A percentile compares a stretch with the other conserved stretches of the same genome.
Conservation (phyloP, 75 land plant species). For the Pseudotsuga menziesii region DNA sequence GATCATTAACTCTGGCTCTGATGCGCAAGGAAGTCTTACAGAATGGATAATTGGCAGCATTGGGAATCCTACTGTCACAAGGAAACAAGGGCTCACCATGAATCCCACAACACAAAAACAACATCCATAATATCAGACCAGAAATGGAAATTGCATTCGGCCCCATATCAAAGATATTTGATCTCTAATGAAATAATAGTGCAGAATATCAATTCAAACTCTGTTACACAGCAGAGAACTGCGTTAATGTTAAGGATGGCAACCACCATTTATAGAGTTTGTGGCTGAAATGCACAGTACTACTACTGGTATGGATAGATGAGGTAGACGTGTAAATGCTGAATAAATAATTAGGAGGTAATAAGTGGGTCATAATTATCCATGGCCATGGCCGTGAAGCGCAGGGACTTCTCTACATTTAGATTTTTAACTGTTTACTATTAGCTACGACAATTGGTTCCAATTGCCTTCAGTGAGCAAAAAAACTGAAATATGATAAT, state of each 20-base stretch:
- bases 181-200: not conserved
- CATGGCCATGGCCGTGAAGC: no score
- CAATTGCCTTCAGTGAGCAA: no score
- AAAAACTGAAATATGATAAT: no score
- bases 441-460: no score
- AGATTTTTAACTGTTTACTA: no score
- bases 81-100: slow-evolving; percentile 37
- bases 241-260: not conserved
- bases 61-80: slow-evolving; percentile 24
- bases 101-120: not conserved
- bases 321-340: no score
- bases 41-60: slow-evolving; percentile 31
- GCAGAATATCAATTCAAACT: not conserved
- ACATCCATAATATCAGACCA: not conserved
- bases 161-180: not conserved
- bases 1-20: slow-evolving; percentile 40
- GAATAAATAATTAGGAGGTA: no score
- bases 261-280: slow-evolving; percentile 7
- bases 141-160: not conserved
- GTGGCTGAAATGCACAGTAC: not conserved
- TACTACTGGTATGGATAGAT: no score
- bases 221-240: not conserved
- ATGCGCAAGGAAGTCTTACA: slow-evolving; percentile 34
- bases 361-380: no score
- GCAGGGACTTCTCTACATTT: no score